Conservation (phyloP, 208 protist genomes). For the Leishmania turanica region DNA sequence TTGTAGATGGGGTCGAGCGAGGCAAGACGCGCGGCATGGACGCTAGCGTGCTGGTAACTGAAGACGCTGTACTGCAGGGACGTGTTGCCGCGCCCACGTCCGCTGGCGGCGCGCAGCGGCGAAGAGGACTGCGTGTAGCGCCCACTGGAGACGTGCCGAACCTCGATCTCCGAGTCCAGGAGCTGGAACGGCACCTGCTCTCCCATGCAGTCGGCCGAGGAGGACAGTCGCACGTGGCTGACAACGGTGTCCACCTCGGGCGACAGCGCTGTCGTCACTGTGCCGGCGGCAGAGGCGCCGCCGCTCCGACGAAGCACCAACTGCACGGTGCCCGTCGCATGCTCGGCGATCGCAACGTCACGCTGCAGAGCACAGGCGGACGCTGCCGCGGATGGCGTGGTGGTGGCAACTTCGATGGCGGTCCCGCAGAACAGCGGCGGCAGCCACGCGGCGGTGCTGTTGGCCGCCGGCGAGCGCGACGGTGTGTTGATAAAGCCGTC, state of each 20-base stretch:
- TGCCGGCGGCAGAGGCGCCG: background rate
- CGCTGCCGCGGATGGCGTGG: background rate
- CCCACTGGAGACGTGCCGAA: constrained; percentile 2
- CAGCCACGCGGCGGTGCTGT: constrained; percentile 26
- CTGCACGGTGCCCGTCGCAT: constrained; percentile 54
- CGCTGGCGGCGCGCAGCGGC: background rate
- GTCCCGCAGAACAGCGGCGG: constrained; percentile 34
- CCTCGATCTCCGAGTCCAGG: constrained; percentile 26
- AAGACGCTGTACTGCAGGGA: constrained; percentile 32
- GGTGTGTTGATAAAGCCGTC: constrained; percentile 49
- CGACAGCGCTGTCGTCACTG: constrained; percentile 23
- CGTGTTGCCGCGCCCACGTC: no score
- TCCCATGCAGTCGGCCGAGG: constrained; percentile 49
- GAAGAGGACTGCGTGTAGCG: constrained; percentile 23
- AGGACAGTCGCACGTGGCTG: constrained; percentile 52
- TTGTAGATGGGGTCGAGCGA: constrained; percentile 38
- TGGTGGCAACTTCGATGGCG: no score
- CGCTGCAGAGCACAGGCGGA: constrained; percentile 23
- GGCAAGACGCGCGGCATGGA: constrained; percentile 24
- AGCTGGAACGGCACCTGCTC: constrained; percentile 37
- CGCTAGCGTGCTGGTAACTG: constrained; percentile 47
- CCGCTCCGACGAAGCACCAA: constrained; percentile 31
- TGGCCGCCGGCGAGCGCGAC: constrained; percentile 4
- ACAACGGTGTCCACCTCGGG: constrained; percentile 24
- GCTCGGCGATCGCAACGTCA: constrained; percentile 34